These are phyloP conservation scores for Phaeosphaeria sp. DNA, from an alignment of 2,329 filamentous ascomycete species.

Conservation along the genomic window DNA sequence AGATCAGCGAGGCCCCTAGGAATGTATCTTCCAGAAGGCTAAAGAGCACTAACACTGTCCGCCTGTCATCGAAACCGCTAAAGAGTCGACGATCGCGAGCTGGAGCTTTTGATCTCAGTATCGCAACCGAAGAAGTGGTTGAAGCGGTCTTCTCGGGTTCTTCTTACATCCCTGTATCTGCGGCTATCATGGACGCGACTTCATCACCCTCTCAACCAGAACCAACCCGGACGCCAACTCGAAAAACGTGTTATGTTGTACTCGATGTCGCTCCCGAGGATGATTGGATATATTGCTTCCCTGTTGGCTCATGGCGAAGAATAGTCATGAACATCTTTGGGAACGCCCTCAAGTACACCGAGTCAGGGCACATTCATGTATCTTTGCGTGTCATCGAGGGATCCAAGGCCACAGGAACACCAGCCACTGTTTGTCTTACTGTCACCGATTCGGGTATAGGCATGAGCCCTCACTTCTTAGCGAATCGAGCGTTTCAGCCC, in stretches of 20 bases:
- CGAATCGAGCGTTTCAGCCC: conserved; percentile 40
- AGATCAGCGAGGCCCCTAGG: conserved; percentile 37
- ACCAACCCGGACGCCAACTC: conserved; percentile 2
- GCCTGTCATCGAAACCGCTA: conserved; percentile 36
- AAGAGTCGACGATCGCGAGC: conserved; percentile 29
- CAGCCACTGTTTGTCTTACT: conserved; percentile 40
- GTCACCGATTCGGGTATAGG: conserved; percentile 44
- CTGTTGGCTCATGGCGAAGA: conserved; percentile 42
- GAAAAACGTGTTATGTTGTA: conserved; percentile 34
- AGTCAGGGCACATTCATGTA: conserved; percentile 37
- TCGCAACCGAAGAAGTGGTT: conserved; percentile 31
- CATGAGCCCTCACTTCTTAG: conserved; percentile 43
- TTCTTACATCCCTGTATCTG: conserved; percentile 25
- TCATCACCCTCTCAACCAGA: conserved; percentile 8
- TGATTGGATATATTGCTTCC: conserved; percentile 53
- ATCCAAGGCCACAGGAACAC: conserved; percentile 4
- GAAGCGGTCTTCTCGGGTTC: conserved; percentile 45
- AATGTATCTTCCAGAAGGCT: conserved; percentile 46
- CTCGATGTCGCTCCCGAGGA: conserved; percentile 31
- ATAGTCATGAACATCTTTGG: conserved; percentile 35
- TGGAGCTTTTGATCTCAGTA: conserved; percentile 26
- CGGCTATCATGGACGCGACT: conserved; percentile 10
- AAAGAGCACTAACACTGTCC: conserved; percentile 37
- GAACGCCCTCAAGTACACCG: conserved; percentile 47
- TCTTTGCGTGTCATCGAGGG: conserved; percentile 24